These are phyloP conservation scores for Bipolaris oryzae DNA, from an alignment of 2,329 filamentous ascomycete species.

Conservation along the genomic window DNA sequence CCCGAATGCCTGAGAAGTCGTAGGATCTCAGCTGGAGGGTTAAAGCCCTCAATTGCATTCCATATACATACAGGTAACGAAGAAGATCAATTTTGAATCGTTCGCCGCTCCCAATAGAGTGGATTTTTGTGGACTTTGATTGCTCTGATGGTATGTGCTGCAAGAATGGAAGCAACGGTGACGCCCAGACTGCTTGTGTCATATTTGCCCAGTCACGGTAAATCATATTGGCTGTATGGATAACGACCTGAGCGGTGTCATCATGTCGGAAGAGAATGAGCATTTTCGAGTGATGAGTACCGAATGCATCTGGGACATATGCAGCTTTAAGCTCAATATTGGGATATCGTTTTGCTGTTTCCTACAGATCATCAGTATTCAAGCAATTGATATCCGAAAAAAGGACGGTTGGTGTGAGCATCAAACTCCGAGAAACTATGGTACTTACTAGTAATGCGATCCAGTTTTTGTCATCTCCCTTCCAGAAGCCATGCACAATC, in stretches of 20 bases:
- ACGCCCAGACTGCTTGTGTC: conserved; percentile 83
- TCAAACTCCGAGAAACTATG: not conserved
- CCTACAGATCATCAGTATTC: conserved; percentile 51
- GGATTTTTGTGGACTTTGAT: not conserved
- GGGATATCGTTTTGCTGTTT: conserved; percentile 63
- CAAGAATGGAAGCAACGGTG: conserved; percentile 68
- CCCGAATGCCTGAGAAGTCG: conserved; percentile 73
- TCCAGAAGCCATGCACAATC: conserved; percentile 70
- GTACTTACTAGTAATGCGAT: conserved; percentile 61
- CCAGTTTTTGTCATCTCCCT: conserved; percentile 67
- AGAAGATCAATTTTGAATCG: conserved; percentile 79
- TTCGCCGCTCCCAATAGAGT: conserved; percentile 63
- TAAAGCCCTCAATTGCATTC: conserved; percentile 62
- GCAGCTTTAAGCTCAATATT: conserved; percentile 76
- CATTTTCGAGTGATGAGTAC: conserved; percentile 89
- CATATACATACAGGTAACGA: conserved; percentile 74
- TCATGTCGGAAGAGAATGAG: conserved; percentile 80
- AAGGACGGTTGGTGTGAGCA: too few relatives aligned
- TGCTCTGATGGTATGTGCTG: conserved; percentile 2
- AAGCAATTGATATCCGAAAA: not conserved
- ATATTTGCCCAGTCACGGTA: conserved; percentile 83
- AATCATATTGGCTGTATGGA: conserved; percentile 95
- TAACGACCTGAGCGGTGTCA: conserved; percentile 75
- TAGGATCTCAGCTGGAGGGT: conserved; percentile 63
- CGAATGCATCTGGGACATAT: conserved; percentile 82